These are phyloP conservation scores for Huiozyma naganishii DNA, from an alignment of 805 yeast genomes.

Conservation along the genomic window DNA sequence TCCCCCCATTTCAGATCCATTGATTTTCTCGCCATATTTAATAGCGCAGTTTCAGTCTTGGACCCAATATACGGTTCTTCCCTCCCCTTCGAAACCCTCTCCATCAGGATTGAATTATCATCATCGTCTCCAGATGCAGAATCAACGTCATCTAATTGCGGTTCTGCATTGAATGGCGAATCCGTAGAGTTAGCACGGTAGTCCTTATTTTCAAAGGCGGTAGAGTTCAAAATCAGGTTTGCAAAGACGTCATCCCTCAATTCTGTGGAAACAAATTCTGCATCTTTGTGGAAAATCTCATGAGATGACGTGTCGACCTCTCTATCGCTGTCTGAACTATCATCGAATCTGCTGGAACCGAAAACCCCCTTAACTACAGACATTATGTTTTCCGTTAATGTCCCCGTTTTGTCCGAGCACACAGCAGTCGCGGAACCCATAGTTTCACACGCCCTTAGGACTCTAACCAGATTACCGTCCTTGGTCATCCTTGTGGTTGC, in stretches of 20 bases:
- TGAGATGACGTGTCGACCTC: background rate
- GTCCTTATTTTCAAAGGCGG: constrained; percentile 73
- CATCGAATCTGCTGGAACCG: constrained; percentile 50
- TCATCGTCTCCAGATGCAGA: background rate
- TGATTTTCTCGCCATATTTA: constrained; percentile 51
- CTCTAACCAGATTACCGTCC: constrained; percentile 93
- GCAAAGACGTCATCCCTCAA: constrained; percentile 29
- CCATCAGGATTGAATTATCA: constrained; percentile 9
- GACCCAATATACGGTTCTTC: constrained; percentile 74
- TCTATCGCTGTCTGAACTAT: constrained; percentile 23
- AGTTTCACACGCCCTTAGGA: constrained; percentile 87
- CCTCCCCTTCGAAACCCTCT: constrained; percentile 9
- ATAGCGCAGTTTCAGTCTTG: constrained; percentile 86
- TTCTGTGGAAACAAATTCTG: constrained; percentile 7
- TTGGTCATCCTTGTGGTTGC: constrained; percentile 98
- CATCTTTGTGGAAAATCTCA: constrained; percentile 4
- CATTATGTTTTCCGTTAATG: constrained; percentile 91
- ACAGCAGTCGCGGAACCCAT: constrained; percentile 98
- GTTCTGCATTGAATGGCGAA: constrained; percentile 1
- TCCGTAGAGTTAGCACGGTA: constrained; percentile 1
- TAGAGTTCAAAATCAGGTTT: constrained; percentile 69
- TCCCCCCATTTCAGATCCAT: constrained; percentile 32
- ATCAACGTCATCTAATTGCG: background rate
- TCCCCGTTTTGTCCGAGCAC: constrained; percentile 96
- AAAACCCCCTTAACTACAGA: constrained; percentile 70